Evolutionary conservation across 2,329 filamentous ascomycete genomes (phyloP).

Genomic region (Cadophora malorum): DNA sequence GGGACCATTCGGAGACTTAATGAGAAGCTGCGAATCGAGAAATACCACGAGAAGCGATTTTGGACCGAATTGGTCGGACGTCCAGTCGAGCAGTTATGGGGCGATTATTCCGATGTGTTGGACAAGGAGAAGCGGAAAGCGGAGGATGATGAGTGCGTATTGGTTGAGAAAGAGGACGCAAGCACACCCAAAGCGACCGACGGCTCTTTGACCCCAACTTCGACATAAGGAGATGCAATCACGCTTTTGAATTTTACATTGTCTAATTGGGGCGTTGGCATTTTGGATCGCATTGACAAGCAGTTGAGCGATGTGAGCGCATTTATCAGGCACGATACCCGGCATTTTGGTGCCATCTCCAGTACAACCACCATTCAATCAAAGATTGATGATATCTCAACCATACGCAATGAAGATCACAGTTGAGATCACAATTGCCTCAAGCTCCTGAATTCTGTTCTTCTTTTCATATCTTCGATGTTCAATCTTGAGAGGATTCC

Average conservation of each 20-base stretch:
- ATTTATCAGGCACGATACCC: slow-evolving; percentile 17
- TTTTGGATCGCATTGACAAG: background rate
- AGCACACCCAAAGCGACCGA: background rate
- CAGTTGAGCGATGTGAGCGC: background rate
- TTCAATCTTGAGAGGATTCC: background rate
- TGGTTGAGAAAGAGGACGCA: slow-evolving; percentile 42
- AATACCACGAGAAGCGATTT: slow-evolving; percentile 70
- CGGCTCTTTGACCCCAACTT: slow-evolving; percentile 1
- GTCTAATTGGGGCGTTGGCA: background rate
- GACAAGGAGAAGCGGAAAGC: slow-evolving; percentile 34
- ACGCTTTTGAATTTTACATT: background rate
- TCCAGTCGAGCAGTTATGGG: slow-evolving; percentile 74
- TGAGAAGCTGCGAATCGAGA: slow-evolving; percentile 65
- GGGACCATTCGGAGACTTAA: slow-evolving; percentile 70
- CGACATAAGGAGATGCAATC: background rate
- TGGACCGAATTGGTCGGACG: slow-evolving; percentile 73
- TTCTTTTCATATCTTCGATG: background rate
- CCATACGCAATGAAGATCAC: background rate
- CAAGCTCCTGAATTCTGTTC: background rate
- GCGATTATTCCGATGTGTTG: slow-evolving; percentile 65
- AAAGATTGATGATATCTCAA: background rate
- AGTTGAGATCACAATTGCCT: background rate
- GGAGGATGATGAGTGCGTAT: slow-evolving; percentile 43
- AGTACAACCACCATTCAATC: background rate
- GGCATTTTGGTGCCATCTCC: background rate